These are phyloP conservation scores for Orbilia blumenaviensis DNA, from an alignment of 2,329 filamentous ascomycete genomes.

Conservation along the genomic window DNA sequence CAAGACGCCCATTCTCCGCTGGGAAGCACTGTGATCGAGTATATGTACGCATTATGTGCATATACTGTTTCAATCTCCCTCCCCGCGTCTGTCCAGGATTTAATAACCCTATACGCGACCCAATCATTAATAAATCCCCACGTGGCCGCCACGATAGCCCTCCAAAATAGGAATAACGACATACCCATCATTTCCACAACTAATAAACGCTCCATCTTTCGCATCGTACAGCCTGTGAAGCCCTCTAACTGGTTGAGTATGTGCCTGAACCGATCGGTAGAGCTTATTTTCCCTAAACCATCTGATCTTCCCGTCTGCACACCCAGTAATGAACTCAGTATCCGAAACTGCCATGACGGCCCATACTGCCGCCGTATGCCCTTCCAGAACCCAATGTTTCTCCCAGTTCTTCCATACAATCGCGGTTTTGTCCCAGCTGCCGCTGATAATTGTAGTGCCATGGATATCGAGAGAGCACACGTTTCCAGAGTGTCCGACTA, in stretches of 20 bases:
- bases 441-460: constrained; percentile 81
- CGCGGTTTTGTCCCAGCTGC: constrained; percentile 85
- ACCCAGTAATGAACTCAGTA: constrained; percentile 77
- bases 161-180: constrained; percentile 2
- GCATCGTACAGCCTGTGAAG: constrained; percentile 77
- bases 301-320: constrained; percentile 85
- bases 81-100: constrained; percentile 85
- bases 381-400: constrained; percentile 73
- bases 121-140: not conserved
- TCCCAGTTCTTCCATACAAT: constrained; percentile 92
- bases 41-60: constrained; percentile 95
- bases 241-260: constrained; percentile 86
- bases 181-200: constrained; percentile 85
- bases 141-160: not conserved
- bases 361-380: constrained; percentile 87
- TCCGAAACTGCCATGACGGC: constrained; percentile 85
- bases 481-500: constrained; percentile 87
- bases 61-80: constrained; percentile 78
- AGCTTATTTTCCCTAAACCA: constrained; percentile 78
- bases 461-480: constrained; percentile 86
- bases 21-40: constrained; percentile 79
- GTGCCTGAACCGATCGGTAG: constrained; percentile 72
- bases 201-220: constrained; percentile 77
- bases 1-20: constrained; percentile 89
- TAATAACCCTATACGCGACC: constrained; percentile 68